Base-by-base conservation (phyloP, 805 yeast species). In the Lachancea waltii region DNA sequence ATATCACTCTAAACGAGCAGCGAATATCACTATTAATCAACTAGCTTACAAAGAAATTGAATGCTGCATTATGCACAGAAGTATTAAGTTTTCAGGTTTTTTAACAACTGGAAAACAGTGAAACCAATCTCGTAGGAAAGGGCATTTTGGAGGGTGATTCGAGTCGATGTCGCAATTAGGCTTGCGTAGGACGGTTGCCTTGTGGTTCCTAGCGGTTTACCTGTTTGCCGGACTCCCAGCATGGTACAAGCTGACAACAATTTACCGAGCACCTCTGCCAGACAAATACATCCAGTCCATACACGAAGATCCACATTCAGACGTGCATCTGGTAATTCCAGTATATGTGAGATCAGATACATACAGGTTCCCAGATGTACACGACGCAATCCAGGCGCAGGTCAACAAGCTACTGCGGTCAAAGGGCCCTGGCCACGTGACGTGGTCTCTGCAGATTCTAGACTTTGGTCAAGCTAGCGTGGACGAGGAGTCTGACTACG, bases 311-410 rank as follows among this genome's bases (percentile, higher is more conserved):
- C 70, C 68, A 9, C 57, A 68, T 30, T 47, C 58, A 16, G 79
- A 74, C 48, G 43, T 75, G 2, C 56, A 57, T 17, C 37, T 75
- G 29, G 59, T 50, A 2, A 62, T 74, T 5, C 76, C 75, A 0
- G 62, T 73, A 3, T 66, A 60, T 33, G 47, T 68, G 16, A 56
- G 59, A n/a, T 53, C 54, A 1, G 67, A 68, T 8, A 73, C 72
- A 1, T 68, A 77, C 45, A 57, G 62, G 13, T 78, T 79, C 47
- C 89, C 90, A 0, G 95, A 86, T 54, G 51, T 86, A 14, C 72
- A 70, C 1, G 67, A 67, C 30, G 86, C 82, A 1, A 53, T 72
- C 1, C 71, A 72, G 42, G 49, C 66, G 9, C 74, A 75, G 47
- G 50, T 74, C 2, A 64, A 70, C 42, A 60, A 63, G 11, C 59